A percentile compares a stretch with the other conserved stretches of the same genome.
These are phyloP conservation scores for Cetradonia linearis DNA, from an alignment of 495 filamentous ascomycete genomes.

Conservation along the genomic window DNA sequence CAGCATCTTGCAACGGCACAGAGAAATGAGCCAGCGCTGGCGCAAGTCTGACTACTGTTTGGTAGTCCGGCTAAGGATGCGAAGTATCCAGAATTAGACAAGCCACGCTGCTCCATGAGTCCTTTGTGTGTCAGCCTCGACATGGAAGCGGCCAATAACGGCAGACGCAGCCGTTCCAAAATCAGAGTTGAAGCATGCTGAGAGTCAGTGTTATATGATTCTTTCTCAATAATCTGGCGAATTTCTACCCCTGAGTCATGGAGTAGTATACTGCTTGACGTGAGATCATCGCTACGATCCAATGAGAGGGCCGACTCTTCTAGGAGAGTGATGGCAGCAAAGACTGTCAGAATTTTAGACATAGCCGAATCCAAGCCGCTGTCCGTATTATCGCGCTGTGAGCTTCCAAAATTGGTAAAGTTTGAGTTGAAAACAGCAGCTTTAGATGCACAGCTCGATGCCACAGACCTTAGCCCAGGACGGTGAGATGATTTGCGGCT, in stretches of 20 bases:
- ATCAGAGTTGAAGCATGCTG: neutral
- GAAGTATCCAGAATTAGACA: neutral
- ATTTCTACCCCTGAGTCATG: conserved; percentile 5
- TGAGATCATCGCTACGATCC: too few species aligned
- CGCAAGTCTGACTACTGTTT: neutral
- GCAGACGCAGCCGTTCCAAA: neutral
- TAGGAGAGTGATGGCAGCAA: conserved; percentile 1
- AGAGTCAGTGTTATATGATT: neutral
- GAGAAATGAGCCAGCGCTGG: conserved; percentile 16
- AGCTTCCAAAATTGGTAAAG: neutral
- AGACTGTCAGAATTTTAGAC: conserved; percentile 8
- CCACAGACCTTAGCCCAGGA: conserved; percentile 1
- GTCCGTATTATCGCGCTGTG: neutral
- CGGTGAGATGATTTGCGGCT: neutral
- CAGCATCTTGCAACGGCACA: conserved; percentile 21
- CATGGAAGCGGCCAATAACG: conserved; percentile 14
- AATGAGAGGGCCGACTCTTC: neutral
- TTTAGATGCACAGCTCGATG: neutral
- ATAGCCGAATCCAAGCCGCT: neutral
- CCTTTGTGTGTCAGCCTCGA: neutral
- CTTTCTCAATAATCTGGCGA: conserved; percentile 5
- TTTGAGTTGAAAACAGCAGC: neutral
- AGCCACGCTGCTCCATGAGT: neutral
- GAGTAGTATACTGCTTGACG: neutral
- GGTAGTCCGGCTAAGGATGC: neutral